phyloP scores from a whole-genome alignment of 805 yeast species.

The Metschnikowia baotianmanensis region DNA sequence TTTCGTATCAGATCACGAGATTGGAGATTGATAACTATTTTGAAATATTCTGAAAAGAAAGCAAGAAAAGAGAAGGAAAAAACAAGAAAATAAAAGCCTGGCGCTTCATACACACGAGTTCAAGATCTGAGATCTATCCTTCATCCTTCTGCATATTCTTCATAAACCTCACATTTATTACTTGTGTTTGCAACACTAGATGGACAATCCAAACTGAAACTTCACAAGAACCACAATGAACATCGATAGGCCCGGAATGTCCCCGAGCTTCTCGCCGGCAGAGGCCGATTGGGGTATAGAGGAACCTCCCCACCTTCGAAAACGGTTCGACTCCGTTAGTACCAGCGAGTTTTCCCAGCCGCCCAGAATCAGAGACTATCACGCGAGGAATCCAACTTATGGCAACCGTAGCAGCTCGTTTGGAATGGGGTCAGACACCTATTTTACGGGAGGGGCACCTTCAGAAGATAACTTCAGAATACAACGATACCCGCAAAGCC shows the following conservation, averaged over 20 bases:
- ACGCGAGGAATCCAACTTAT: background rate
- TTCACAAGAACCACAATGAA: constrained; percentile 4
- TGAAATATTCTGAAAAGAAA: too few relatives aligned
- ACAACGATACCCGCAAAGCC: background rate
- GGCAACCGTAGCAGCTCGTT: constrained; percentile 6
- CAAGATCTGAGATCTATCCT: too few relatives aligned
- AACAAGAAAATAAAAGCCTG: too few relatives aligned
- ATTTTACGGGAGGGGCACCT: background rate
- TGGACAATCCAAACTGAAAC: background rate
- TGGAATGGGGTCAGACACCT: constrained; percentile 8
- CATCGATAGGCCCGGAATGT: constrained; percentile 9
- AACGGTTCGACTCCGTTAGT: constrained; percentile 16
- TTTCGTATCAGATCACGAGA: too few relatives aligned
- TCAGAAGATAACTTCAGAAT: background rate
- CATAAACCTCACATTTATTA: too few relatives aligned
- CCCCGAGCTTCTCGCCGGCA: constrained; percentile 16
- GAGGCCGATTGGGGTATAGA: constrained; percentile 27
- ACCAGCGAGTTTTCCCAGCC: constrained; percentile 22
- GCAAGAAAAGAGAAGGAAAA: too few relatives aligned
- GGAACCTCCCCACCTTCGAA: constrained; percentile 12
- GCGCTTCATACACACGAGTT: too few relatives aligned
- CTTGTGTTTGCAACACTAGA: background rate
- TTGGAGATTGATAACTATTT: too few relatives aligned
- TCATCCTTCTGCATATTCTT: too few relatives aligned
- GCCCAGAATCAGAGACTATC: constrained; percentile 6